Conservation (phyloP, 2,329 filamentous ascomycete genomes). For the Cordyceps javanica region DNA sequence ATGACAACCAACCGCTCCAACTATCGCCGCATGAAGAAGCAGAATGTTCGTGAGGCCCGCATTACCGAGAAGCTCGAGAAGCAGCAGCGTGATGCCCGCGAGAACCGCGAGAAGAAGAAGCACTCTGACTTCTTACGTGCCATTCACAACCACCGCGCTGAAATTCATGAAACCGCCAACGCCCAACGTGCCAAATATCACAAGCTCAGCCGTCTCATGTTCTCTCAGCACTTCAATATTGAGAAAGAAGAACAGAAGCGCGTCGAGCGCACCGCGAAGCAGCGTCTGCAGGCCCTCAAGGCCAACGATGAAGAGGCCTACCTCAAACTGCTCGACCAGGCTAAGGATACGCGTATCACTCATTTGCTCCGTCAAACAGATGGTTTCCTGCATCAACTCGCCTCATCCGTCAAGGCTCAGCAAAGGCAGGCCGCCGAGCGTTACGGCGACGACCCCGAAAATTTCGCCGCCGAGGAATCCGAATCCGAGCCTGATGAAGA, state of each 20-base stretch:
- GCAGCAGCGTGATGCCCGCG: slow-evolving; percentile 92
- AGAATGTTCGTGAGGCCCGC: slow-evolving; percentile 86
- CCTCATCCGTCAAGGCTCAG: slow-evolving; percentile 88
- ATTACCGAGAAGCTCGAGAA: slow-evolving; percentile 99
- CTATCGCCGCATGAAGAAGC: slow-evolving; percentile 95
- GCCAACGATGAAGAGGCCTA: slow-evolving; percentile 99
- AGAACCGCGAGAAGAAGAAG: slow-evolving; percentile 96
- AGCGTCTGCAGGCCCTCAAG: slow-evolving; percentile 97
- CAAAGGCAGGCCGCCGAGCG: slow-evolving; percentile 76
- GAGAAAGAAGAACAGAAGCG: slow-evolving; percentile 99
- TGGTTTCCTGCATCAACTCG: slow-evolving; percentile 92
- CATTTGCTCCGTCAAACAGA: slow-evolving; percentile 96
- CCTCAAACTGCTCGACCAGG: slow-evolving; percentile 93
- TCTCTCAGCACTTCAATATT: slow-evolving; percentile 85
- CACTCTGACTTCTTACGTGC: slow-evolving; percentile 87
- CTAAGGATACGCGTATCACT: slow-evolving; percentile 98
- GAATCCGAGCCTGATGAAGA: slow-evolving; percentile 63
- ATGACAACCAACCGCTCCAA: slow-evolving; percentile 92
- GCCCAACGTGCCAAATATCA: slow-evolving; percentile 68
- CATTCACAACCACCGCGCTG: slow-evolving; percentile 73
- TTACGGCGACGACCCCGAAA: slow-evolving; percentile 60
- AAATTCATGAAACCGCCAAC: slow-evolving; percentile 63
- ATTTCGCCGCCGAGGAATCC: slow-evolving; percentile 50
- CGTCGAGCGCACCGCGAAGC: slow-evolving; percentile 94
- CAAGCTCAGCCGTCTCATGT: slow-evolving; percentile 87